These are phyloP conservation scores for Eucalyptus polyanthemos DNA, from an alignment of 345 rosid genomes.

Conservation along the genomic window DNA sequence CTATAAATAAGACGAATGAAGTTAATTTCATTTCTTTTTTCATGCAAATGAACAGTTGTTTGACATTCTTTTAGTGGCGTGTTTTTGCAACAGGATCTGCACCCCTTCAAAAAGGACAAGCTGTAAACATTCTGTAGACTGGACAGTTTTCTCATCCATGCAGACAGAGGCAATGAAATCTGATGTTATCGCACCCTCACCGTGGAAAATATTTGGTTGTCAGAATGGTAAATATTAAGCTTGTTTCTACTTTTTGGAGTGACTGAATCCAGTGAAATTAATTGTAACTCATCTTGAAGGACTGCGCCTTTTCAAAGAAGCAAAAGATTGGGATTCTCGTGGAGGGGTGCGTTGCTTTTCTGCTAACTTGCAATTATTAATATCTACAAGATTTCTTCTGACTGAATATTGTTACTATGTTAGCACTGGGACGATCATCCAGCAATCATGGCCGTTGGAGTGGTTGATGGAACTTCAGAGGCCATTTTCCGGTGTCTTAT, in stretches of 20 bases:
- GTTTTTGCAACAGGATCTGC: background rate
- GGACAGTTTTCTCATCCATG: conserved; percentile 31
- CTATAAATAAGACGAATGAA: background rate
- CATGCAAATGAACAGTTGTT: background rate
- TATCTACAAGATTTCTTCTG: background rate
- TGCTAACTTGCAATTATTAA: background rate
- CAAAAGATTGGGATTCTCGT: conserved; percentile 59
- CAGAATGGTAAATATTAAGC: conserved; percentile 49
- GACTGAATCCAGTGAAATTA: background rate
- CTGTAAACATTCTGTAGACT: conserved; percentile 34
- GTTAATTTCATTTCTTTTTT: background rate
- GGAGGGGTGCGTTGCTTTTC: conserved; percentile 33
- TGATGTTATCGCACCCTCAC: conserved; percentile 86
- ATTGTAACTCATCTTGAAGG: conserved; percentile 28
- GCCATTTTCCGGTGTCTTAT: conserved; percentile 64
- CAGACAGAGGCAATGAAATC: conserved; percentile 40
- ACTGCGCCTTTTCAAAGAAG: conserved; percentile 84
- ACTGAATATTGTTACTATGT: background rate
- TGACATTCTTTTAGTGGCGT: background rate
- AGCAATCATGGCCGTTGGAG: conserved; percentile 95
- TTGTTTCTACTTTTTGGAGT: background rate
- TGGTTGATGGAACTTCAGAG: conserved; percentile 72
- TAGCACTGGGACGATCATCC: conserved; percentile 90
- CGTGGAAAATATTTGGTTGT: conserved; percentile 96
- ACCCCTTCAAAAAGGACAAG: conserved; percentile 25